Base-by-base conservation (phyloP, 2,329 filamentous ascomycete genomes). In the Botrytis deweyae region DNA sequence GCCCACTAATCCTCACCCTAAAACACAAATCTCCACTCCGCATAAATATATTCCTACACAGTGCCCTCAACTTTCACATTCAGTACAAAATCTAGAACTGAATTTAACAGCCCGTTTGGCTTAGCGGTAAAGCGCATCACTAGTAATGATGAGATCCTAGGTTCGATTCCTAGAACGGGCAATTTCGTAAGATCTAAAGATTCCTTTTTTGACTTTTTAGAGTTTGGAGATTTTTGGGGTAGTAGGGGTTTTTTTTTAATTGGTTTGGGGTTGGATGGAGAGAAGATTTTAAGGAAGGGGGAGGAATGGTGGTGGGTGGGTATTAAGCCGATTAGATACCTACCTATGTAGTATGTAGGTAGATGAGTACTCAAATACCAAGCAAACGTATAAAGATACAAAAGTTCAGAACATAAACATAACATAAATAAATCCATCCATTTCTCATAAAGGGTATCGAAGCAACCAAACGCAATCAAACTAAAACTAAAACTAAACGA, bases 71-170 rank as follows among this genome's bases (percentile, higher is more conserved):
- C 5, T 20, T 20, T 46, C 44, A 52, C 25, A n/a, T 16, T n/a
- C 25, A 55, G 12, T 2, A 7, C 49, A 55, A 14, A 52, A 2
- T 6, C 1, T 7, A 20, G 0, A n/a, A 1, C 1, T n/a, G 49
- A n/a, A 16, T n/a, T n/a, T 2, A n/a, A 7, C 25, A 33, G 61
- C 61, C 61, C 61, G 61, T 64, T 64, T 64, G 61, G 61, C 61
- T 64, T 64, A 64, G 61, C 61, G 61, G 61, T 64, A 64, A 64
- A 64, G 61, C 61, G 61, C 61, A 64, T 64, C 61, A 64, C 61
- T 64, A 64, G 61, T 64, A 46, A 64, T 64, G 61, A 64, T 64
- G 61, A 64, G 61, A 64, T 64, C 61, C 61, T 64, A 64, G 61
- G 61, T 64, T 64, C 61, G 61, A 64, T 64, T 64, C 61, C 61